phyloP scores from a whole-genome alignment of 2,329 filamentous ascomycete genomes.

The Nemania sp. region DNA sequence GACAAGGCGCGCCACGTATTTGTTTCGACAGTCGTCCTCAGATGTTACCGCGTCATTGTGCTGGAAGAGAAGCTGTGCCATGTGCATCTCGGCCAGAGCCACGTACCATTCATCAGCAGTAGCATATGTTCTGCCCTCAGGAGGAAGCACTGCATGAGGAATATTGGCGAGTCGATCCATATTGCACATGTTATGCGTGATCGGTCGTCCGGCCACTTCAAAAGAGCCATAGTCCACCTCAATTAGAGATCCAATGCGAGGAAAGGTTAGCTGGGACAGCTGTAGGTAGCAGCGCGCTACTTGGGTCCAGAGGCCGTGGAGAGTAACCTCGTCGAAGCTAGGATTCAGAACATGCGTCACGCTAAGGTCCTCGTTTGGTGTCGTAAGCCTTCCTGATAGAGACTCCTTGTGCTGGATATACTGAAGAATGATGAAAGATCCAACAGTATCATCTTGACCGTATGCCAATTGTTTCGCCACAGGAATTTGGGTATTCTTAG shows the following conservation, averaged over 20 bases:
- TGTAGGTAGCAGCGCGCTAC: slow-evolving; percentile 46
- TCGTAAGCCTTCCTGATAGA: slow-evolving; percentile 29
- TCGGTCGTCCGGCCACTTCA: slow-evolving; percentile 39
- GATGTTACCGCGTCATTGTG: slow-evolving; percentile 44
- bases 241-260: slow-evolving; percentile 44
- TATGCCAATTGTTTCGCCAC: slow-evolving; percentile 40
- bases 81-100: slow-evolving; percentile 45
- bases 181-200: slow-evolving; percentile 41
- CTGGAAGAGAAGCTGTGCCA: slow-evolving; percentile 46
- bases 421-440: slow-evolving; percentile 46
- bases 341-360: slow-evolving; percentile 38
- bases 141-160: slow-evolving; percentile 18
- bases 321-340: slow-evolving; percentile 38
- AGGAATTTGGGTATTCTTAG: slow-evolving; percentile 40
- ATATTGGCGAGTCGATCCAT: slow-evolving; percentile 22
- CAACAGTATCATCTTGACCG: slow-evolving; percentile 40
- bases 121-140: slow-evolving; percentile 32
- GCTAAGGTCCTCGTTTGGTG: background rate
- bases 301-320: slow-evolving; percentile 43
- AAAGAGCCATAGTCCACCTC: slow-evolving; percentile 33
- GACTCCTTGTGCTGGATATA: slow-evolving; percentile 38
- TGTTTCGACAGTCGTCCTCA: slow-evolving; percentile 46
- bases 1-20: slow-evolving; percentile 47
- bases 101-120: slow-evolving; percentile 43
- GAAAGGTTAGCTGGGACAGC: slow-evolving; percentile 40